These are phyloP conservation scores for Daldinia caldariorum DNA, from an alignment of 495 filamentous ascomycete genomes.

Conservation along the genomic window DNA sequence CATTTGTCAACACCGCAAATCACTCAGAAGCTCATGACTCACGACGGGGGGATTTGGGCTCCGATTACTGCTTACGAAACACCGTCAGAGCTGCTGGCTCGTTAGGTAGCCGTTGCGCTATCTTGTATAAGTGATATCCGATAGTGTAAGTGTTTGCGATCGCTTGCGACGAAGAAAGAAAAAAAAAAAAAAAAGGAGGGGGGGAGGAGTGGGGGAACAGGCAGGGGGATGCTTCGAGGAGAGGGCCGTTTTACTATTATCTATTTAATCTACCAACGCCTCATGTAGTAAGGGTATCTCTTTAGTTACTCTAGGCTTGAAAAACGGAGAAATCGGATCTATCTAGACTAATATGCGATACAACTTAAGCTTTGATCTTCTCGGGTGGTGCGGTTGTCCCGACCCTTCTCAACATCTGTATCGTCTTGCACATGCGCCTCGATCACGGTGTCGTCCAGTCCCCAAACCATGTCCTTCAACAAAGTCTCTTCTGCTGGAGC, in stretches of 20 bases:
- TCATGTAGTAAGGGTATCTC: neutral
- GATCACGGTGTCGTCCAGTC: conserved; percentile 38
- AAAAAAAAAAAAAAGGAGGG: neutral
- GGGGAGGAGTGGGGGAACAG: too few relatives aligned
- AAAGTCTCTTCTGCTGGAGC: conserved; percentile 50
- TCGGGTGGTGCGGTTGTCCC: neutral
- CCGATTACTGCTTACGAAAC: neutral
- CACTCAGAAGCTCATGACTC: neutral
- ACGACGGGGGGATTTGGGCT: neutral
- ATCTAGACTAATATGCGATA: neutral
- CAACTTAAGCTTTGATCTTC: neutral
- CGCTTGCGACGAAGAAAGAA: neutral
- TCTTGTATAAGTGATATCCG: neutral
- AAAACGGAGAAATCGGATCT: neutral
- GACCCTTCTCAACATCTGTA: conserved; percentile 23
- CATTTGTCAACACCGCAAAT: neutral
- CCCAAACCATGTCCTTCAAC: conserved; percentile 48
- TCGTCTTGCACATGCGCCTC: conserved; percentile 34
- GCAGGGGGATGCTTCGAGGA: neutral
- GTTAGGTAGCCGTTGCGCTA: neutral
- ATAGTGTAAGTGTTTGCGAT: neutral
- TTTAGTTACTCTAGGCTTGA: neutral
- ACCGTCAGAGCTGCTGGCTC: neutral
- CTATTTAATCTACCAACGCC: neutral
- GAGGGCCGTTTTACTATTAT: neutral